Conservation (phyloP, 257 asterid species). For the Primulina huaijiensis region DNA sequence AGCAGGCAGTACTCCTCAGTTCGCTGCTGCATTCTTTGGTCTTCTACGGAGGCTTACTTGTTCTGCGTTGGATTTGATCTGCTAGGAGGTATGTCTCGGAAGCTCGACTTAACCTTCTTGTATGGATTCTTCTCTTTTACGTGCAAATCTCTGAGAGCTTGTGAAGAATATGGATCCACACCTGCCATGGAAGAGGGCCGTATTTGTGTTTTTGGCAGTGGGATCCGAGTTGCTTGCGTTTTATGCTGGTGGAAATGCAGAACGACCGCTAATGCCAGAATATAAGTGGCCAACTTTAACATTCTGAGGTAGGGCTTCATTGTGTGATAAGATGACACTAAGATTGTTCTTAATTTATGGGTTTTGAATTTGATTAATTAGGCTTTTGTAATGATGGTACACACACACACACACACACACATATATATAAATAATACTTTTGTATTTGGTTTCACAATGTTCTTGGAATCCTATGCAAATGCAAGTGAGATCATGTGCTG, state of each 20-base stretch:
- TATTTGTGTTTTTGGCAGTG: conserved; percentile 6
- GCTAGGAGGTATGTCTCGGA: conserved; percentile 52
- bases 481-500: conserved; percentile 57
- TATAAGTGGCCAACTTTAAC: conserved; percentile 27
- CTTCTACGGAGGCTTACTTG: conserved; percentile 51
- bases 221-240: conserved; percentile 34
- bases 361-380: conserved; percentile 22
- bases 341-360: background rate
- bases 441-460: conserved; percentile 25
- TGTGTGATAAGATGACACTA: conserved; percentile 7
- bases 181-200: conserved; percentile 13
- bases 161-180: conserved; percentile 26
- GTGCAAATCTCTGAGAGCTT: conserved; percentile 32
- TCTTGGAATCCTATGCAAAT: conserved; percentile 50
- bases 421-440: background rate
- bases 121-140: conserved; percentile 40
- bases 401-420: too few relatives aligned
- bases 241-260: conserved; percentile 33
- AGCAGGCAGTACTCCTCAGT: background rate
- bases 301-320: conserved; percentile 34
- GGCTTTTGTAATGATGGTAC: conserved; percentile 18
- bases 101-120: conserved; percentile 49
- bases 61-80: conserved; percentile 65
- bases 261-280: conserved; percentile 42
- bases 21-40: conserved; percentile 24